Evolutionary conservation across 805 yeast species (phyloP).

Genomic region (Cyberlindnera amylophila): DNA sequence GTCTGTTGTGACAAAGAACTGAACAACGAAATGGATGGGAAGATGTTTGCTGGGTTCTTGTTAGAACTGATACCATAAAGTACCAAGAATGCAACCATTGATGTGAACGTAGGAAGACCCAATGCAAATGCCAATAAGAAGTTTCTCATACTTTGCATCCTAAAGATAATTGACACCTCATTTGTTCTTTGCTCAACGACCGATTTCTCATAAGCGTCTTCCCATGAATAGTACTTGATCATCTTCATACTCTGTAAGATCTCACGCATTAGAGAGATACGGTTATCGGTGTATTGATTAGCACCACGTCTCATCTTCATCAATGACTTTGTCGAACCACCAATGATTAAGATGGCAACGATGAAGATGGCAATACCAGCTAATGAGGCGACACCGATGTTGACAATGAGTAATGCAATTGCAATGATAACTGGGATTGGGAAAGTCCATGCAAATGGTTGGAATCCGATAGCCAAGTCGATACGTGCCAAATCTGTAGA

Average conservation of each 20-base stretch:
- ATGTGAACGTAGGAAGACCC: conserved; percentile 46
- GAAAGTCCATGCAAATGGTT: conserved; percentile 50
- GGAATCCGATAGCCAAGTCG: conserved; percentile 62
- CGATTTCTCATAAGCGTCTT: conserved; percentile 58
- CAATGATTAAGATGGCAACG: conserved; percentile 44
- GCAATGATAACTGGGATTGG: conserved; percentile 62
- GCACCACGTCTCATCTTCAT: conserved; percentile 50
- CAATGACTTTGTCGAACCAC: conserved; percentile 42
- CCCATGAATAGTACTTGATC: conserved; percentile 87
- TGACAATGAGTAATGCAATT: conserved; percentile 56
- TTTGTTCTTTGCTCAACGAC: conserved; percentile 48
- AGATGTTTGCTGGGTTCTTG: conserved; percentile 56
- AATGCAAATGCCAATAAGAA: conserved; percentile 47
- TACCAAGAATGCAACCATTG: conserved; percentile 49
- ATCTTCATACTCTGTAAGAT: conserved; percentile 58
- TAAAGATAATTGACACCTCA: conserved; percentile 56
- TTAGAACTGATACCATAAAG: conserved; percentile 36
- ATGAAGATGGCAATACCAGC: conserved; percentile 59
- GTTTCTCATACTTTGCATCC: conserved; percentile 60
- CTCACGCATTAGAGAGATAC: conserved; percentile 62
- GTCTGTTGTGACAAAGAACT: conserved; percentile 58
- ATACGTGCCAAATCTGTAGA: conserved; percentile 75
- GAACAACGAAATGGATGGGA: conserved; percentile 68
- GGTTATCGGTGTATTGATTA: conserved; percentile 56
- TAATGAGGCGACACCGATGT: conserved; percentile 66